Evolutionary conservation across 148 eudicot species (phyloP), one percentile per base, ranked within the genome.

Genomic region (Fallopia convolvulus): DNA sequence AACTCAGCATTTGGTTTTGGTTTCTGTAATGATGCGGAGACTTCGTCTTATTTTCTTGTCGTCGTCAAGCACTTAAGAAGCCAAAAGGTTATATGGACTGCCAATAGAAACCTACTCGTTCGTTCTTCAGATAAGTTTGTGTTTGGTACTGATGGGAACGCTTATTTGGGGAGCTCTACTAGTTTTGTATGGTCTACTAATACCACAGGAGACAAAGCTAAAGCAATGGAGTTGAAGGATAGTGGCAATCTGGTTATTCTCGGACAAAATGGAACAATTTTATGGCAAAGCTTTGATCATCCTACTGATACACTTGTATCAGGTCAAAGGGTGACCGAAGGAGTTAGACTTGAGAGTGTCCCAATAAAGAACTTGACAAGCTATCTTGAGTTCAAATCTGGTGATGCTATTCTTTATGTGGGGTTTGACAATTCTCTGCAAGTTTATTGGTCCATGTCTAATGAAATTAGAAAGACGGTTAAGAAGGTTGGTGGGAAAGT

Each of bases 211-310:
- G 86, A 84, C 68, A 85, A 88, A 15, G 97, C 91, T 81, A 85
- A 96, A 30, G 75, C 81, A 2, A 83, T 95, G 77, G 78, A 81
- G 26, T 80, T 95, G 87, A 73, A 53, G 56, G 79, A 92, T 81
- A 77, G 90, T 0, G 99, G 97, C 8, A 95, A 95, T 79, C 78
- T 95, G 78, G 86, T 92, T 26, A 70, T 95, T 79, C 41, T 76
- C 76, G 93, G 90, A 12, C 81, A 79, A 32, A 89, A 90, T 83
- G 70, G 79, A 26, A 71, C 68, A 1, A 6, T 80, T 0, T 30
- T 95, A 79, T 95, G 99, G 99, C 87, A 92, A 50, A 95, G 97
- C 79, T 95, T 95, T 85, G 77, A 81, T 76, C 85, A 92, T 83
- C 99, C 99, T 21, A 84, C 93, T 1, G 83, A 92, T 79, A 90